Evolutionary conservation across 768 basidiomycete genomes (phyloP), one percentile per base, ranked within the genome.

Genomic region (Trametes cingulata): DNA sequence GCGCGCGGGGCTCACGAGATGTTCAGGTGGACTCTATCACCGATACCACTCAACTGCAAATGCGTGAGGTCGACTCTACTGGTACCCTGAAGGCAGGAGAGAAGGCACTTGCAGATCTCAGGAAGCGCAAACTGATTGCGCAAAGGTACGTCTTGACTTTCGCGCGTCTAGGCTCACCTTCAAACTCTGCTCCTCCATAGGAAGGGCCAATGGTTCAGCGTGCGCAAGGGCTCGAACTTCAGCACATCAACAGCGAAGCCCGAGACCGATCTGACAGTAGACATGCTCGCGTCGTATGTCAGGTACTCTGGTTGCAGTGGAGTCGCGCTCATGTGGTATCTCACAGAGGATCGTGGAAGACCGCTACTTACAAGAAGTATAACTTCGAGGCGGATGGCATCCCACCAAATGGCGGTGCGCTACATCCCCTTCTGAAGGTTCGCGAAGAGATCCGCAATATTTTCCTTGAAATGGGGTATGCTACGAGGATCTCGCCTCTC

Each of bases 401-500:
- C 27, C 91, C 90, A 9, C 88, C 95, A 3, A 84, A 84, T 39
- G 94, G 95, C 29, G 97, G 97, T 40, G 94, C 95, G 14, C 79
- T 98, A 29, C 97, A 98, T 74, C 97, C 97, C 15, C 81, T 99
- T 35, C 84, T 99, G 58, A 98, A 98, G 79, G 97, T 99, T 24
- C 83, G 97, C 56, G 97, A 98, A 76, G 97, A 99, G 74, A 93
- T 99, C 70, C 84, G 95, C 52, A 90, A 90, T 72, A 98, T 98
- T 69, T 99, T 99, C 82, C 82, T 99, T 67, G 97, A 99, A 74
- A 98, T 98, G 95, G 97, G 97, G 96, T 98, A 63, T 52, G 85
- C 74, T 6, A 15, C 52, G 6, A 29, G 33, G 25, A 19, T 61
- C 20, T 41, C 15, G 29, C 50, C 33, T 15, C 35, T n/a, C 39